A percentile compares a stretch with the other conserved stretches of the same genome.
Evolutionary conservation across 1,139 yeast species (phyloP).

Genomic region (Torulaspora globosa): DNA sequence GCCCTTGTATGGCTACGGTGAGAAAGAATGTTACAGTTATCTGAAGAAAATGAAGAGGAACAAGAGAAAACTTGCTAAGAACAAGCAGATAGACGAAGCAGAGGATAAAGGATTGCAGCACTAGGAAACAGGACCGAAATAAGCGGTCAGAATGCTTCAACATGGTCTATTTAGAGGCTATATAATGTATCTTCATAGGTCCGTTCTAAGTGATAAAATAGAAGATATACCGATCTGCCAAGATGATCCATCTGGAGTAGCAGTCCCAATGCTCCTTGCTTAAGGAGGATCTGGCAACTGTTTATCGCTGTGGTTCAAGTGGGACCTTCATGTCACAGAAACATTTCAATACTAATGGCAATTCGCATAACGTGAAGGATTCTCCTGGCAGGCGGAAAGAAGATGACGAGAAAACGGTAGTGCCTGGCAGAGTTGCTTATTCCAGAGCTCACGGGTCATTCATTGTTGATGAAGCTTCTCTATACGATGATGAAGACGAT

Average conservation of each 20-base stretch:
- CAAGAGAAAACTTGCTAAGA: constrained; percentile 33
- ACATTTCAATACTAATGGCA: background rate
- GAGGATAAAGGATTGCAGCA: background rate
- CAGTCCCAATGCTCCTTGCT: background rate
- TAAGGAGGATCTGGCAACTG: background rate
- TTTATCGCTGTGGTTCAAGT: background rate
- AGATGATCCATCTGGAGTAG: background rate
- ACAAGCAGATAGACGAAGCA: constrained; percentile 3
- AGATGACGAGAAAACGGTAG: constrained; percentile 17
- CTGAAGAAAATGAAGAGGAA: constrained; percentile 37
- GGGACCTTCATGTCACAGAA: constrained; percentile 4
- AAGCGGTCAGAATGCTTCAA: background rate
- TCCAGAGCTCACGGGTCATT: constrained; percentile 18
- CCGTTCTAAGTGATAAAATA: background rate
- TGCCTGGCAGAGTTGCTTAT: constrained; percentile 16
- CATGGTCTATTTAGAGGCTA: background rate
- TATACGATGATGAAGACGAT: constrained; percentile 14
- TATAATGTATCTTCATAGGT: background rate
- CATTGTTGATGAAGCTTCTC: constrained; percentile 16
- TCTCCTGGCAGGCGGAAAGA: constrained; percentile 1
- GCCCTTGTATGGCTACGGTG: constrained; percentile 88
- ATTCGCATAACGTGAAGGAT: background rate
- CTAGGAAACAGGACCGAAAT: background rate
- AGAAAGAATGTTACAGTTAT: constrained; percentile 37
- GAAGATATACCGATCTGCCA: background rate